phyloP scores from a whole-genome alignment of 176 grass and related monocot genomes.

The Bromus sterilis region DNA sequence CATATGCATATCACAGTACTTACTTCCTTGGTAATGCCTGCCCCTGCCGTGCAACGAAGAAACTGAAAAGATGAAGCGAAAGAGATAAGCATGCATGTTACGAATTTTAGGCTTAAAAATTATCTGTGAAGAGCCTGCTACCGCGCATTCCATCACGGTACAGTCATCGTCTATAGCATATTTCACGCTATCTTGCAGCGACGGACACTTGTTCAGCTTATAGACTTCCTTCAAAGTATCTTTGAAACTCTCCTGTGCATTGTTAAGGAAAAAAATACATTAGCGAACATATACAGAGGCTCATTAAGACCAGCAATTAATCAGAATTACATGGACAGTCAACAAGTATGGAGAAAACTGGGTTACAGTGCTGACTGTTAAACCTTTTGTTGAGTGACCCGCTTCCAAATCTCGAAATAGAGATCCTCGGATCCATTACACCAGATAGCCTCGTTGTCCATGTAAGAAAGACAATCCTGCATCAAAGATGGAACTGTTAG shows the following conservation, averaged over 20 bases:
- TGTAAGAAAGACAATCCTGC: neutral
- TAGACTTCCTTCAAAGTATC: constrained; percentile 6
- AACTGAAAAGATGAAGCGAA: constrained; percentile 9
- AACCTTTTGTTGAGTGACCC: constrained; percentile 6
- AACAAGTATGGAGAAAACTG: neutral
- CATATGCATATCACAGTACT: neutral
- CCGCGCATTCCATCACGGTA: neutral
- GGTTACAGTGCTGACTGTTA: neutral
- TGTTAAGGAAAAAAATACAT: neutral
- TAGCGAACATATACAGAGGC: neutral
- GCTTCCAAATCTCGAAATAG: constrained; percentile 15
- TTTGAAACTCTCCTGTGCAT: constrained; percentile 4
- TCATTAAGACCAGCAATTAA: neutral
- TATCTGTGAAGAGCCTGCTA: neutral
- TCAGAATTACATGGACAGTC: neutral
- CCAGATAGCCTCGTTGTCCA: neutral
- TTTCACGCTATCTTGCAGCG: neutral
- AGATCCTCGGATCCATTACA: neutral
- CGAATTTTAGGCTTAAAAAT: neutral
- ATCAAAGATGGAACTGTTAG: neutral
- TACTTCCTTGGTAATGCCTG: neutral
- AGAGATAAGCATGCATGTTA: neutral
- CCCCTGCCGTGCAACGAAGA: neutral
- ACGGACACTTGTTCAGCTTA: neutral
- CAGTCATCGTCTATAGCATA: neutral